These are phyloP conservation scores for Leishmania tropica DNA, from an alignment of 208 protist species.

Conservation along the genomic window DNA sequence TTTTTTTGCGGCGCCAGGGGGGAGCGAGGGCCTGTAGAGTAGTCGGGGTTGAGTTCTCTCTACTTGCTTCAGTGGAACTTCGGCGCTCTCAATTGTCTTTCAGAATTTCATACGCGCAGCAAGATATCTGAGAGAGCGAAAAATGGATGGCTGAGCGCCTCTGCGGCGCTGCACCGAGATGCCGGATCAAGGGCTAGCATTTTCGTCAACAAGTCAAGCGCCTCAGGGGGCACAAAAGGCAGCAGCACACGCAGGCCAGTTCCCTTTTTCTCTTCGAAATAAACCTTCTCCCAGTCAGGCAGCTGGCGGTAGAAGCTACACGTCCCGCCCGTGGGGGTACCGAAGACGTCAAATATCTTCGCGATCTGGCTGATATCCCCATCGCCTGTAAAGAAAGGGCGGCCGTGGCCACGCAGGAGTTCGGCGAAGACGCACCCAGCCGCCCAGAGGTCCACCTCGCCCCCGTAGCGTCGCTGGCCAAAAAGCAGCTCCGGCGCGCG, in stretches of 20 bases:
- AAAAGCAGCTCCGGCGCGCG: constrained; percentile 98
- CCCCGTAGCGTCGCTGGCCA: constrained; percentile 93
- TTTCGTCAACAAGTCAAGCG: constrained; percentile 51
- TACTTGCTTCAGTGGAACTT: not conserved
- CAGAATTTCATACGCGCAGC: not conserved
- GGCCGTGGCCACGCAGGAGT: constrained; percentile 83
- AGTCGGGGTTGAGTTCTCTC: not conserved
- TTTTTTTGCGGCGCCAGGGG: too few relatives aligned
- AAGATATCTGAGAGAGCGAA: constrained; percentile 21
- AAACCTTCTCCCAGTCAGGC: constrained; percentile 94
- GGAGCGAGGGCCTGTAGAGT: too few relatives aligned
- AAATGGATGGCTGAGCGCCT: constrained; percentile 69
- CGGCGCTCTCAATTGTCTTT: not conserved
- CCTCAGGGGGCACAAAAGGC: constrained; percentile 55
- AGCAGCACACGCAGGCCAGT: constrained; percentile 52
- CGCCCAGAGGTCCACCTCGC: constrained; percentile 95
- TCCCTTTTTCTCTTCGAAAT: constrained; percentile 62
- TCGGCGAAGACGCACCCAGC: constrained; percentile 98
- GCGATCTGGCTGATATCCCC: constrained; percentile 86
- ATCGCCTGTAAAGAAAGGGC: constrained; percentile 94
- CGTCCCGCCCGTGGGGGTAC: constrained; percentile 90
- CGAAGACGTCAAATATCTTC: constrained; percentile 96
- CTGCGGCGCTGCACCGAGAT: constrained; percentile 44
- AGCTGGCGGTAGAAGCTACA: constrained; percentile 91
- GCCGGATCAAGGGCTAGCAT: constrained; percentile 66